phyloP scores from a whole-genome alignment of 148 eudicot genomes.

The Pouteria glomerata region DNA sequence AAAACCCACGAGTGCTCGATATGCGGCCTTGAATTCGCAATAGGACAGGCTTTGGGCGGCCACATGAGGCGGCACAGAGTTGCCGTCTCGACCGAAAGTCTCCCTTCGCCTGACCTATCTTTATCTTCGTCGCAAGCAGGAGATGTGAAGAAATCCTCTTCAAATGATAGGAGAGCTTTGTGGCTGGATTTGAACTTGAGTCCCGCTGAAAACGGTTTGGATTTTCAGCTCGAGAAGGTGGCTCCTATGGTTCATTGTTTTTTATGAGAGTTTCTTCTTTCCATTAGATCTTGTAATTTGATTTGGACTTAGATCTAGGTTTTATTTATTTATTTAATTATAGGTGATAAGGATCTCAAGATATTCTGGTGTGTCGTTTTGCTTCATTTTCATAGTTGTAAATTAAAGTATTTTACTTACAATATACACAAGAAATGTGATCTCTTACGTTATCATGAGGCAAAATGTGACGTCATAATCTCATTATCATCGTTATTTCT shows the following conservation, averaged over 20 bases:
- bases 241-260: not conserved
- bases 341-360: not conserved
- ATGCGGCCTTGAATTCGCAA: conserved; percentile 32
- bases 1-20: too few relatives aligned
- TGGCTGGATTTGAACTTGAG: conserved; percentile 35
- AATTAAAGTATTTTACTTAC: not conserved
- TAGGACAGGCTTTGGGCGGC: conserved; percentile 46
- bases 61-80: too few relatives aligned
- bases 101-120: not conserved
- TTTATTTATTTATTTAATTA: not conserved
- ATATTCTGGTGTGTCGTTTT: not conserved
- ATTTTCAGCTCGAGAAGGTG: conserved; percentile 16
- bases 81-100: not conserved
- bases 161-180: conserved; percentile 25
- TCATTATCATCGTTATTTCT: too few relatives aligned
- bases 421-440: not conserved
- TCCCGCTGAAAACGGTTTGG: conserved; percentile 29
- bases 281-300: not conserved
- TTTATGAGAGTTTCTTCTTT: not conserved
- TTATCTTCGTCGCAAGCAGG: not conserved
- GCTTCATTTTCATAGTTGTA: not conserved
- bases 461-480: too few relatives aligned
- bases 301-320: not conserved
- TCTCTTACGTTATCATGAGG: not conserved
- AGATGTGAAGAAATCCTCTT: conserved; percentile 24